Evolutionary conservation across 169 alveolate species (phyloP).

Genomic region (Pseudocohnilembus persalinus): DNA sequence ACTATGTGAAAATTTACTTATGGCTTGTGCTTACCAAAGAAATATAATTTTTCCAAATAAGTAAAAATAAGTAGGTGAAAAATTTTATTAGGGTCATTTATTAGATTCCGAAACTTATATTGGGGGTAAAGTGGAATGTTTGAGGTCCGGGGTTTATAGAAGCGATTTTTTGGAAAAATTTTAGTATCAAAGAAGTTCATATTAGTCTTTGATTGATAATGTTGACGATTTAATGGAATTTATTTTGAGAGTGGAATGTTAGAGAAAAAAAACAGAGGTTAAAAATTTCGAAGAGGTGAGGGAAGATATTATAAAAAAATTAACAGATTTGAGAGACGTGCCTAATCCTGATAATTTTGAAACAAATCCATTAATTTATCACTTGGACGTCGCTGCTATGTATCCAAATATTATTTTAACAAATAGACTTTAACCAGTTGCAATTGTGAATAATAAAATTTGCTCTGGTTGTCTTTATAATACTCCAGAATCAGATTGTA

Average conservation of each 20-base stretch:
- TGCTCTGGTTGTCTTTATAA: slow-evolving; percentile 96
- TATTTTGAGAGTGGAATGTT: slow-evolving; percentile 52
- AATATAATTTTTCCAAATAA: slow-evolving; percentile 97
- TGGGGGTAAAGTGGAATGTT: slow-evolving; percentile 97
- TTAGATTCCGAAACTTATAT: slow-evolving; percentile 89
- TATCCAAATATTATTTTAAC: slow-evolving; percentile 99
- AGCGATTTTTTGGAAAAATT: slow-evolving; percentile 95
- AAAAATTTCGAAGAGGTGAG: slow-evolving; percentile 79
- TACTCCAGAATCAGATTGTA: slow-evolving; percentile 82
- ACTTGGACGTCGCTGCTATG: slow-evolving; percentile 99
- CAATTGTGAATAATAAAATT: slow-evolving; percentile 92
- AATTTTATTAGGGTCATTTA: slow-evolving; percentile 80
- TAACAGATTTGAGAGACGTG: slow-evolving; percentile 53
- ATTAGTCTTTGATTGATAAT: slow-evolving; percentile 84
- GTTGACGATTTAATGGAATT: slow-evolving; percentile 60
- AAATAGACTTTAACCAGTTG: slow-evolving; percentile 98
- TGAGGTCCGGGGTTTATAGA: slow-evolving; percentile 96
- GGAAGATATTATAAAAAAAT: slow-evolving; percentile 57
- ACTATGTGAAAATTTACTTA: slow-evolving; percentile 96
- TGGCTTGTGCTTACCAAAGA: slow-evolving; percentile 97
- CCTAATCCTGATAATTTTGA: slow-evolving; percentile 53
- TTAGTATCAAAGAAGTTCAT: slow-evolving; percentile 87
- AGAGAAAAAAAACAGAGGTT: slow-evolving; percentile 67
- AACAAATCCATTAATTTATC: slow-evolving; percentile 93
- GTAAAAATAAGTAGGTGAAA: slow-evolving; percentile 83